These are phyloP conservation scores for Vitellaria paradoxa DNA, from an alignment of 179 eudicot species.

Conservation along the genomic window DNA sequence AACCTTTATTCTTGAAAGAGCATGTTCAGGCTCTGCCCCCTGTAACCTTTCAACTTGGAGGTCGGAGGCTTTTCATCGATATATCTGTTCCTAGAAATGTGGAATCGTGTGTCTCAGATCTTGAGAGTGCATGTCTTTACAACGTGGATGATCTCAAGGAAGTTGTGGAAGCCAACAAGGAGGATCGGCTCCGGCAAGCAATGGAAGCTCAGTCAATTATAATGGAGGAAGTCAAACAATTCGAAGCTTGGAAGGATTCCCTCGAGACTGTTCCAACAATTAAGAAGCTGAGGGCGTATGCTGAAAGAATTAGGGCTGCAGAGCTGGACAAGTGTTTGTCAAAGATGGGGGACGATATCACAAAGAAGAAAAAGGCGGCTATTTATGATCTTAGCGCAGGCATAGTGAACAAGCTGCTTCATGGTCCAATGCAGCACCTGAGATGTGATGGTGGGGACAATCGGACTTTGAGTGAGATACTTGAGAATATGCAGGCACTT, in stretches of 20 bases:
- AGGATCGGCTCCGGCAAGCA: constrained; percentile 31
- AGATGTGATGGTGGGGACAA: constrained; percentile 33
- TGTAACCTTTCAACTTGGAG: neutral
- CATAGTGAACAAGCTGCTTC: constrained; percentile 35
- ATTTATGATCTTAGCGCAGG: constrained; percentile 26
- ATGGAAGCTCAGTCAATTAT: constrained; percentile 33
- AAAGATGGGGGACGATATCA: constrained; percentile 24
- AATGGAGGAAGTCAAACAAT: constrained; percentile 26
- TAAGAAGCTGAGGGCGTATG: constrained; percentile 37
- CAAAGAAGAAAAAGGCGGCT: constrained; percentile 28
- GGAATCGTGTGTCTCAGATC: constrained; percentile 25
- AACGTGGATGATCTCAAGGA: constrained; percentile 42
- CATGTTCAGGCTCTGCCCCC: constrained; percentile 24
- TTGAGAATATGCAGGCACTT: constrained; percentile 37
- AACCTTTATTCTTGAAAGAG: constrained; percentile 27
- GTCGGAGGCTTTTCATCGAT: constrained; percentile 29
- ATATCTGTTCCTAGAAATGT: constrained; percentile 40
- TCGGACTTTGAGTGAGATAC: constrained; percentile 23
- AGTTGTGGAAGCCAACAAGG: constrained; percentile 33
- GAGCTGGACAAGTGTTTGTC: constrained; percentile 34
- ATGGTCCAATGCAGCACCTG: constrained; percentile 41
- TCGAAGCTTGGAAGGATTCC: constrained; percentile 41
- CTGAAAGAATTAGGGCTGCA: constrained; percentile 29
- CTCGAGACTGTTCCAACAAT: constrained; percentile 40
- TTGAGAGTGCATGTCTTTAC: constrained; percentile 24